Evolutionary conservation across 2,329 filamentous ascomycete genomes (phyloP).

Genomic region (Colletotrichum orbiculare): DNA sequence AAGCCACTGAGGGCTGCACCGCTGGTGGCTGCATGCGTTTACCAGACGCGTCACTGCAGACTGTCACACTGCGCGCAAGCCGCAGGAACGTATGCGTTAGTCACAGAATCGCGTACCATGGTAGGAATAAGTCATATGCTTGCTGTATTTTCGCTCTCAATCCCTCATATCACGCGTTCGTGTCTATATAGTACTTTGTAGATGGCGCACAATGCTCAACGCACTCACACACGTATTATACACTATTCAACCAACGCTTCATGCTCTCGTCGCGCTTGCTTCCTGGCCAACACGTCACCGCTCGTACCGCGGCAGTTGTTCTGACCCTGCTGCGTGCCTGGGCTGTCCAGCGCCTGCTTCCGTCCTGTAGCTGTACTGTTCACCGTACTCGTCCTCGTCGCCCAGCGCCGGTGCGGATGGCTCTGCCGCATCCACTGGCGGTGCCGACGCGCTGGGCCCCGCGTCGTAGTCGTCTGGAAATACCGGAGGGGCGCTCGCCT

Average conservation of each 20-base stretch:
- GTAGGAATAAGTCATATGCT: constrained; percentile 10
- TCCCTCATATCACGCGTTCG: constrained; percentile 21
- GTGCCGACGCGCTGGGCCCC: constrained; percentile 45
- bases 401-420: constrained; percentile 69
- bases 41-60: too few relatives aligned
- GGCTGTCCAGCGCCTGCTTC: constrained; percentile 22
- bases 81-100: neutral
- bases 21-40: neutral
- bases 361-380: constrained; percentile 40
- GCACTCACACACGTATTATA: constrained; percentile 29
- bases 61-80: too few relatives aligned
- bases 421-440: constrained; percentile 44
- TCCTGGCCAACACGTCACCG: constrained; percentile 39
- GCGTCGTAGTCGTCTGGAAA: constrained; percentile 64
- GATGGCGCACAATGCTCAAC: constrained; percentile 33
- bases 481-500: constrained; percentile 72
- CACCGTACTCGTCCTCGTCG: constrained; percentile 64
- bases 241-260: constrained; percentile 30
- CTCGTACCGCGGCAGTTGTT: constrained; percentile 50
- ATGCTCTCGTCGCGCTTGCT: constrained; percentile 8
- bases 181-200: constrained; percentile 33
- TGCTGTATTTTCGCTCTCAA: constrained; percentile 33
- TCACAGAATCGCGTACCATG: neutral
- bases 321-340: constrained; percentile 35
- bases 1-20: constrained; percentile 7